Conservation (phyloP, 768 basidiomycete species). For the Psilocybe tampanensis region DNA sequence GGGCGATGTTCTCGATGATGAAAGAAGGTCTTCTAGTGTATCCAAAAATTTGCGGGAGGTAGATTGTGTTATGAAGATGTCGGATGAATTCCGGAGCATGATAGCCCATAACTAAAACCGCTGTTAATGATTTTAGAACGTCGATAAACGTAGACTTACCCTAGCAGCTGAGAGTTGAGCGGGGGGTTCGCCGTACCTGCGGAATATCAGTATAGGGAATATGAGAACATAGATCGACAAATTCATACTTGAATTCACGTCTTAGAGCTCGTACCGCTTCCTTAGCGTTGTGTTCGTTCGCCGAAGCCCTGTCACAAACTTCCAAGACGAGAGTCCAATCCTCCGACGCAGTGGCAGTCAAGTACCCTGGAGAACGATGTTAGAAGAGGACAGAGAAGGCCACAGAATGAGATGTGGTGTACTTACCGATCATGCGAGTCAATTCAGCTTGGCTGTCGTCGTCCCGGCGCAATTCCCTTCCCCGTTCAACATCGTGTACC, state of each 20-base stretch:
- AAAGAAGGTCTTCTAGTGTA: constrained; percentile 73
- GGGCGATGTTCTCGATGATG: constrained; percentile 64
- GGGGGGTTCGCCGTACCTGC: constrained; percentile 73
- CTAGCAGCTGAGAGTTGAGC: constrained; percentile 78
- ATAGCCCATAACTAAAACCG: constrained; percentile 78
- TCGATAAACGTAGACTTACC: constrained; percentile 39
- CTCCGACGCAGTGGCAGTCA: constrained; percentile 79
- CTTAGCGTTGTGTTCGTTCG: constrained; percentile 72
- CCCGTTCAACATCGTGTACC: constrained; percentile 8
- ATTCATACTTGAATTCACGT: constrained; percentile 79
- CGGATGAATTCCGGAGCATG: constrained; percentile 81
- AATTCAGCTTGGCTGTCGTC: constrained; percentile 55
- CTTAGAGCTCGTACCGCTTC: constrained; percentile 84
- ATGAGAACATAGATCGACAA: background rate
- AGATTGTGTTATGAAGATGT: constrained; percentile 70
- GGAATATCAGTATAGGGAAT: constrained; percentile 5
- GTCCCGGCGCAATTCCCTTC: constrained; percentile 33
- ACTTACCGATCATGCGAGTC: constrained; percentile 71
- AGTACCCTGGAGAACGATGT: constrained; percentile 49
- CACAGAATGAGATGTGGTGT: background rate
- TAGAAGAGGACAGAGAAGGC: background rate
- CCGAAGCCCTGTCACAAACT: constrained; percentile 82
- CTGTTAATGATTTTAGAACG: background rate
- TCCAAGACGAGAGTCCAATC: constrained; percentile 84
- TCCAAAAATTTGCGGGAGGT: constrained; percentile 79